Base-by-base conservation (phyloP, 2,329 filamentous ascomycete species). In the Salinomyces thailandicus region DNA sequence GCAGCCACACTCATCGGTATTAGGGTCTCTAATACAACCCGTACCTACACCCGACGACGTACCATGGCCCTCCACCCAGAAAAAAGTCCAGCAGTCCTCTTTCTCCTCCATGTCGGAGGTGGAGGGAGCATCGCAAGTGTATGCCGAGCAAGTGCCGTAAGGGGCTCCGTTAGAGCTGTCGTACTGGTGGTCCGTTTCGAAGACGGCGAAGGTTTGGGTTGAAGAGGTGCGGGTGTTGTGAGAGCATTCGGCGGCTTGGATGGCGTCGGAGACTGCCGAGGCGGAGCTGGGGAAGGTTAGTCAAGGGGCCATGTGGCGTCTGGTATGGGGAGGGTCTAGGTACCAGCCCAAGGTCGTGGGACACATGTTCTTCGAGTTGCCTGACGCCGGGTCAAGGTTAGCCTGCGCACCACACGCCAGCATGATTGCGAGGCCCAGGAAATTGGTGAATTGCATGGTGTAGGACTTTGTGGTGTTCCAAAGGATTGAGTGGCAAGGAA, bases 131-230 rank as follows among this genome's bases (percentile, higher is more conserved):
- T 52, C 45, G 46, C 61, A 66, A 1, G 60, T 64, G 45, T 65
- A 67, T 1, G 62, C 62, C 17, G 43, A 51, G 50, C 63, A 71
- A 4, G 64, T 69, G 1, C 41, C 35, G 13, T 37, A 37, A 5
- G 35, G 35, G n/a, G 39, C 39, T 16, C 67, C 68, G 39, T 67
- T 37, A 41, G 47, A 47, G 15, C 40, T 43, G 43, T 69, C 62
- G 47, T 67, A 67, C 37, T 65, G 48, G 49, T 68, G 65, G 49
- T 70, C 63, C 5, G 57, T 60, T n/a, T 49, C 55, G 49, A 62
- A 63, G 33, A 62, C 48, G 31, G 60, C 61, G 29, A 63, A 64
- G 11, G 60, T 64, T 40, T 64, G 57, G 1, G 41, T 54, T 24
- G 47, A 44, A 9, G 48, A 49, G 28, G 53, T 55, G 22, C 60